Evolutionary conservation across 2,329 filamentous ascomycete genomes (phyloP).

Genomic region (Penicillium occitanis): DNA sequence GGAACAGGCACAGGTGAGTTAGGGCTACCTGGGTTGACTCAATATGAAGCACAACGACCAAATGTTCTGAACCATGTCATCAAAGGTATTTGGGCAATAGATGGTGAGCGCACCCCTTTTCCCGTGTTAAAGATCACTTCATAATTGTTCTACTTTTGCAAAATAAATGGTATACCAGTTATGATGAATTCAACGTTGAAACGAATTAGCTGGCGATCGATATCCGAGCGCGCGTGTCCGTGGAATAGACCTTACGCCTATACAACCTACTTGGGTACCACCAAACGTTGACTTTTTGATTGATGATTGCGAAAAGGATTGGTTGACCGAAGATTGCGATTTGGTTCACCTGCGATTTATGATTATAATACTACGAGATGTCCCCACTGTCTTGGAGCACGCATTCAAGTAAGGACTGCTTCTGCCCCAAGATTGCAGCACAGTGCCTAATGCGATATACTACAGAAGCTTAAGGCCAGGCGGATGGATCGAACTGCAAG

Average conservation of each 20-base stretch:
- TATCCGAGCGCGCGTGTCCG: conserved; percentile 26
- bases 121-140: neutral
- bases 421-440: neutral
- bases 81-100: conserved; percentile 18
- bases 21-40: neutral
- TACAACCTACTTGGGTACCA: conserved; percentile 20
- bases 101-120: conserved; percentile 8
- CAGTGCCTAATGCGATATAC: neutral
- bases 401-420: conserved; percentile 1
- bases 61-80: neutral
- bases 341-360: conserved; percentile 19
- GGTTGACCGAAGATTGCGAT: conserved; percentile 13
- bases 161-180: neutral
- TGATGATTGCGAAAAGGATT: conserved; percentile 20
- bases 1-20: conserved; percentile 31
- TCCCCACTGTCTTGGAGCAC: conserved; percentile 10
- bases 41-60: neutral
- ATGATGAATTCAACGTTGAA: neutral
- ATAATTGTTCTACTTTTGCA: neutral
- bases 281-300: conserved; percentile 21
- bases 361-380: conserved; percentile 17
- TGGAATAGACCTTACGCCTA: conserved; percentile 47
- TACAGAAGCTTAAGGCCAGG: conserved; percentile 18
- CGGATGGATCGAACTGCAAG: conserved; percentile 17
- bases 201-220: conserved; percentile 13